Evolutionary conservation across 2,329 filamentous ascomycete species (phyloP), one percentile per base, ranked within the genome.

Genomic region (Penicillium sp.): DNA sequence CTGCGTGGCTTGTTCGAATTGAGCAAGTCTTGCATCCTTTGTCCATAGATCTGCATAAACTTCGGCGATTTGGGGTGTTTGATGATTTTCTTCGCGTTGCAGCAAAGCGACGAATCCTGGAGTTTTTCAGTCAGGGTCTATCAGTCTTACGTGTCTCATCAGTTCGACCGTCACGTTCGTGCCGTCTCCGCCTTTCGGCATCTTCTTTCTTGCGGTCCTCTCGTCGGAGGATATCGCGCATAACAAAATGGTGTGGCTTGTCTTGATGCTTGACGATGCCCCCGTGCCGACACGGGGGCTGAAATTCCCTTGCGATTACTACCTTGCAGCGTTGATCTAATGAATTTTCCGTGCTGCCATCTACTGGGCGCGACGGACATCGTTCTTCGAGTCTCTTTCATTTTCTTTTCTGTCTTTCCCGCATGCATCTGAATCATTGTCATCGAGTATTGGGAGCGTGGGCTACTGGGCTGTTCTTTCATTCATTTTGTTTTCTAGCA

Each of bases 361-460:
- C 31, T 51, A 53, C 31, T 39, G 36, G 54, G 57, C 40, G 35
- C 40, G 46, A 44, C 44, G 49, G 54, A 50, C 49, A 20, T 56
- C 44, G 56, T 61, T 52, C 54, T 52, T 55, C 44, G 53, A 39
- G 36, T 14, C 31, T 53, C 50, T 44, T 11, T 48, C 35, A 42
- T 22, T 30, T 44, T 48, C 45, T 53, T 41, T 52, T 44, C 50
- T 54, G 50, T 61, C 54, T 51, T 50, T 57, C 49, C 51, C 55
- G 48, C 55, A 61, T 63, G 60, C 61, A 64, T 68, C 53, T 57
- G 55, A 65, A 54, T 61, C 60, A 63, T 60, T 62, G 57, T 62
- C 60, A 65, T 63, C 52, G 53, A 63, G 53, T 62, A 63, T 63
- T 61, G 57, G 58, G 62, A 60, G 59, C 61, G 62, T 62, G 55